A percentile compares a stretch with the other conserved stretches of the same genome.
These are phyloP conservation scores for Zizania latifolia DNA, from an alignment of 176 grass and related monocot genomes.

Conservation along the genomic window DNA sequence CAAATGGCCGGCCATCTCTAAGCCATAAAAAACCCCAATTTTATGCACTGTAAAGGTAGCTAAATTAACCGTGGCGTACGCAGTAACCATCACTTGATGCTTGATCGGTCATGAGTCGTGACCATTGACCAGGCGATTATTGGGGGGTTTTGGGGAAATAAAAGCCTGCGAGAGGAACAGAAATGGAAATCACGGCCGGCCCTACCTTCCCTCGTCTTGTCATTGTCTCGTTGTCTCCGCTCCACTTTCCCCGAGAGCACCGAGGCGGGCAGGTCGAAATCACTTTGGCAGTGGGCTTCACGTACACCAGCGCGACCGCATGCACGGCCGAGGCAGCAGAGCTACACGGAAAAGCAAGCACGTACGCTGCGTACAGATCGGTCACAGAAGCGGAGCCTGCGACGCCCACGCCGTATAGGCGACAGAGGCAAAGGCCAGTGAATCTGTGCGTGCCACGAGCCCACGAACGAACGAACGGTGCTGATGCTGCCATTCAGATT, in stretches of 20 bases:
- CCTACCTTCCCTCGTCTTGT: slow-evolving; percentile 17
- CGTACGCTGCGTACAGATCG: not conserved
- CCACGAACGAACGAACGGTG: too few relatives aligned
- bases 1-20: too few relatives aligned
- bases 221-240: not conserved
- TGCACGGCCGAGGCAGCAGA: not conserved
- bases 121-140: not conserved
- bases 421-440: not conserved
- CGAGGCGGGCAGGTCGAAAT: not conserved
- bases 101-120: too few relatives aligned
- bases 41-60: too few relatives aligned
- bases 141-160: too few relatives aligned
- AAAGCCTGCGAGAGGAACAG: not conserved
- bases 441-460: too few relatives aligned
- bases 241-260: not conserved
- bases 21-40: too few relatives aligned
- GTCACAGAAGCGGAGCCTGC: not conserved
- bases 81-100: too few relatives aligned
- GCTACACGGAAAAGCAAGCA: slow-evolving; percentile 23
- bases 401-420: not conserved
- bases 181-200: not conserved
- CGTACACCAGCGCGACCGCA: too few relatives aligned
- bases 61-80: too few relatives aligned
- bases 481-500: too few relatives aligned
- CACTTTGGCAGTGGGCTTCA: too few relatives aligned